Evolutionary conservation across 129 eudicot species (phyloP).

Genomic region (Lonicera japonica): DNA sequence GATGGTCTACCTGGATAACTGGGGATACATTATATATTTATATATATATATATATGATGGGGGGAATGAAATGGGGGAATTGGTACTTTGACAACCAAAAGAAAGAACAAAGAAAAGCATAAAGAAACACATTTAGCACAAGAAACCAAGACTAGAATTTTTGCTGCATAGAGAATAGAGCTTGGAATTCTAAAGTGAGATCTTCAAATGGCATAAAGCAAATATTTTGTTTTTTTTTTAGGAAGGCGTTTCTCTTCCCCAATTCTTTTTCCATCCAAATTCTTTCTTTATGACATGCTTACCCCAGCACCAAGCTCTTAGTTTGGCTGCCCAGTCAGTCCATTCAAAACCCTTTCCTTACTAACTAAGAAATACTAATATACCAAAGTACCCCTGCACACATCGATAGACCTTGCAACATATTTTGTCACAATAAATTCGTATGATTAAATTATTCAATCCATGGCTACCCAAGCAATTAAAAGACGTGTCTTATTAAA

Average conservation of each 20-base stretch:
- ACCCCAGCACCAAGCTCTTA: conserved; percentile 26
- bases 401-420: too few relatives aligned
- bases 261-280: conserved; percentile 24
- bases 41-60: background rate
- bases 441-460: too few relatives aligned
- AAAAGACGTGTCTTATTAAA: too few relatives aligned
- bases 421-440: too few relatives aligned
- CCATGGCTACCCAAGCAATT: too few relatives aligned
- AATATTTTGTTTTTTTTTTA: conserved; percentile 39
- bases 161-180: conserved; percentile 64
- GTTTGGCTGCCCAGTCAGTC: conserved; percentile 33
- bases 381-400: conserved; percentile 29
- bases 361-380: conserved; percentile 47
- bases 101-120: conserved; percentile 40
- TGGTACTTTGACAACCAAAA: conserved; percentile 22
- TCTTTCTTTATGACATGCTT: conserved; percentile 49
- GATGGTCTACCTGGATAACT: conserved; percentile 32
- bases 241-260: conserved; percentile 27
- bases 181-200: conserved; percentile 91
- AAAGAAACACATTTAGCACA: conserved; percentile 64
- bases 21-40: conserved; percentile 9
- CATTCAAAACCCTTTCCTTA: conserved; percentile 46
- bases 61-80: conserved; percentile 20
- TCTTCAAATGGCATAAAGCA: conserved; percentile 69
- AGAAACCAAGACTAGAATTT: conserved; percentile 54